Percentiles rank a stretch among this genome's conserved stretches.
phyloP scores from a whole-genome alignment of 495 filamentous ascomycete genomes.

The Penicillium roqueforti region DNA sequence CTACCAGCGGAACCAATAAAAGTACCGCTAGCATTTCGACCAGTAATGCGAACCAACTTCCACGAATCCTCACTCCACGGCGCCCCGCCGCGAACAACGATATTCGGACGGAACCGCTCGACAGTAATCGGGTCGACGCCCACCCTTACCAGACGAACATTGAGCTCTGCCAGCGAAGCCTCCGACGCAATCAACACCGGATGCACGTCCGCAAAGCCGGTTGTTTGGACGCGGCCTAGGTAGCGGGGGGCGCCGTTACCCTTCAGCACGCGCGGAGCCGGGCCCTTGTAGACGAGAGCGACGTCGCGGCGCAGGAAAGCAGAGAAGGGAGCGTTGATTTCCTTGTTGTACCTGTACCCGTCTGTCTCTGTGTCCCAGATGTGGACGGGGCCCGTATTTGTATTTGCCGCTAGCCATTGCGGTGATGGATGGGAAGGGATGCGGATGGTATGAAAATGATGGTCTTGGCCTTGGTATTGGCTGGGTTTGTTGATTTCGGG shows the following conservation, averaged over 20 bases:
- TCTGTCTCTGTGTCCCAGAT: slow-evolving; percentile 43
- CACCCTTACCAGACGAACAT: slow-evolving; percentile 19
- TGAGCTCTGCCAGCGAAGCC: slow-evolving; percentile 42
- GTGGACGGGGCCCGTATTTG: slow-evolving; percentile 27
- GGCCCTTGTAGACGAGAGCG: slow-evolving; percentile 41
- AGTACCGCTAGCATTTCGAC: not conserved
- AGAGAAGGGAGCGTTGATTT: slow-evolving; percentile 34
- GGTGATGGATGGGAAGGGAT: slow-evolving; percentile 31
- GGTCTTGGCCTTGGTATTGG: not conserved
- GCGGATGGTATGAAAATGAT: slow-evolving; percentile 14
- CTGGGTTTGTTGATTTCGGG: not conserved
- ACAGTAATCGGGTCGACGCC: slow-evolving; percentile 36
- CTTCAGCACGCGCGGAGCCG: slow-evolving; percentile 35
- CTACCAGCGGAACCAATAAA: not conserved
- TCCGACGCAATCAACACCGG: slow-evolving; percentile 51
- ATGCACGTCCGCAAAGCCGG: slow-evolving; percentile 42
- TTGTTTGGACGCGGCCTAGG: slow-evolving; percentile 37
- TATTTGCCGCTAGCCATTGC: slow-evolving; percentile 33
- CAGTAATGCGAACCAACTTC: slow-evolving; percentile 62
- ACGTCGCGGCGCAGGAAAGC: slow-evolving; percentile 33
- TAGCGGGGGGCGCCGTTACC: slow-evolving; percentile 36
- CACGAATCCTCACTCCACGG: slow-evolving; percentile 75
- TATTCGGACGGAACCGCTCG: slow-evolving; percentile 78
- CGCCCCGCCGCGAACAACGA: slow-evolving; percentile 62
- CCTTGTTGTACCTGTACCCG: slow-evolving; percentile 33